A percentile compares a stretch with the other conserved stretches of the same genome.
Evolutionary conservation across 148 eudicot species (phyloP).

Genomic region (Amaranthus cruentus): DNA sequence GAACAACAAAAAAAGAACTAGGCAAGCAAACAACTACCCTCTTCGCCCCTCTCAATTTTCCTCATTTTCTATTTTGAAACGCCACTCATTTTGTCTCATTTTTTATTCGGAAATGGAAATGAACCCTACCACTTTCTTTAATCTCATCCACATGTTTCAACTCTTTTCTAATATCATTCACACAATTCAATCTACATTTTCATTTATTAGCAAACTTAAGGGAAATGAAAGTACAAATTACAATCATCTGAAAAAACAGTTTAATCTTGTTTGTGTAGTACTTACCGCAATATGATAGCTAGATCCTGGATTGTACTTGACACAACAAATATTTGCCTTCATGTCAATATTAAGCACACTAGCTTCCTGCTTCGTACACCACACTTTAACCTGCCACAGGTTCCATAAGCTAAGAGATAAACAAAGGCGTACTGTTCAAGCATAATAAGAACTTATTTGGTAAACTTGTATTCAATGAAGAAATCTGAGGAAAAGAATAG

Average conservation of each 20-base stretch:
- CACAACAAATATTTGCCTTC: conserved; percentile 80
- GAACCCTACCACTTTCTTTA: too few relatives aligned
- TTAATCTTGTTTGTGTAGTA: conserved; percentile 10
- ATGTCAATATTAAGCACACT: conserved; percentile 70
- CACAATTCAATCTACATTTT: too few relatives aligned
- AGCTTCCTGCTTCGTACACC: conserved; percentile 76
- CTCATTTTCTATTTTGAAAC: too few relatives aligned
- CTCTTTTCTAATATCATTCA: too few relatives aligned
- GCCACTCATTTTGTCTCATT: too few relatives aligned
- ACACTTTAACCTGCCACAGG: conserved; percentile 57
- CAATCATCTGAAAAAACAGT: background rate
- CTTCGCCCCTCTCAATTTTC: too few relatives aligned
- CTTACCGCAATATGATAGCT: conserved; percentile 62
- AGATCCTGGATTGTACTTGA: conserved; percentile 76
- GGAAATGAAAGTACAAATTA: background rate
- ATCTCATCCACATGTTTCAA: too few relatives aligned
- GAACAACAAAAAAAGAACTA: background rate
- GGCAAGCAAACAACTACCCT: background rate
- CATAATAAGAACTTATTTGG: background rate
- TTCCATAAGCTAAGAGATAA: conserved; percentile 1
- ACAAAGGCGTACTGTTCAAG: background rate
- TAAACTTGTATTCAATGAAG: too few relatives aligned
- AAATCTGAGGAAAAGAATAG: too few relatives aligned
- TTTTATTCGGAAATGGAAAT: too few relatives aligned
- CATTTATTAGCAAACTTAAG: too few relatives aligned